phyloP scores from a whole-genome alignment of 192 early-diverging fungal genomes.

The Chytriomyces sp. region DNA sequence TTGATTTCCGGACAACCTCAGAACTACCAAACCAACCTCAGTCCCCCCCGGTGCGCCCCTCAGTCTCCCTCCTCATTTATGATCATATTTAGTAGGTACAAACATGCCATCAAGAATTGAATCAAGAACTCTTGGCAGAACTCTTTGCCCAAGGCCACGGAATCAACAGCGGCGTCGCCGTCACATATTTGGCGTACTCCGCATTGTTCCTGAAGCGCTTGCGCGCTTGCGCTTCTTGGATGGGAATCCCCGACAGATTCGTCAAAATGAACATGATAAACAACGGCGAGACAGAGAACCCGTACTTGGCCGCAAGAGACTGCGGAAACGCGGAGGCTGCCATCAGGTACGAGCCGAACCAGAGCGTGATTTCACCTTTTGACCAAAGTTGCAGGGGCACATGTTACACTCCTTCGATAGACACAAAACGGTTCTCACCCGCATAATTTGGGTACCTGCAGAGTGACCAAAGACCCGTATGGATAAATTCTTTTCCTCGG shows the following conservation, averaged over 20 bases:
- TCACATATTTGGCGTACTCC: constrained; percentile 27
- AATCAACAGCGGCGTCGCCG: constrained; percentile 14
- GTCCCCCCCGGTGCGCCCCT: no score
- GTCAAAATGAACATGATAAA: constrained; percentile 30
- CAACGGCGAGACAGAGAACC: constrained; percentile 25
- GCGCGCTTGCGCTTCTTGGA: constrained; percentile 31
- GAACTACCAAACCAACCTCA: no score
- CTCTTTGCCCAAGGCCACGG: no score
- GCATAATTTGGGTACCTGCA: constrained; percentile 8
- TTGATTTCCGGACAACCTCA: background rate
- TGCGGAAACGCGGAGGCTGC: constrained; percentile 15
- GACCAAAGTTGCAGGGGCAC: constrained; percentile 38
- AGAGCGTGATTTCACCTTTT: constrained; percentile 32
- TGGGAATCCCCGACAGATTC: constrained; percentile 27
- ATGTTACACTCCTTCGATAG: background rate
- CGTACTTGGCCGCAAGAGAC: constrained; percentile 14
- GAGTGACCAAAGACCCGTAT: constrained; percentile 17
- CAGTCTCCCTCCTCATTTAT: no score
- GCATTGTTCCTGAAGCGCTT: constrained; percentile 27
- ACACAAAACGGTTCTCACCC: background rate
- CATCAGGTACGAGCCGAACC: constrained; percentile 31
- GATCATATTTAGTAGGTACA: no score
- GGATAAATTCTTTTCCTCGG: constrained; percentile 20
- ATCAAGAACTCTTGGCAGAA: no score
- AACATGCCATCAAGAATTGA: no score